Conservation (phyloP, 2,329 filamentous ascomycete genomes). For the Celoporthe dispersa region DNA sequence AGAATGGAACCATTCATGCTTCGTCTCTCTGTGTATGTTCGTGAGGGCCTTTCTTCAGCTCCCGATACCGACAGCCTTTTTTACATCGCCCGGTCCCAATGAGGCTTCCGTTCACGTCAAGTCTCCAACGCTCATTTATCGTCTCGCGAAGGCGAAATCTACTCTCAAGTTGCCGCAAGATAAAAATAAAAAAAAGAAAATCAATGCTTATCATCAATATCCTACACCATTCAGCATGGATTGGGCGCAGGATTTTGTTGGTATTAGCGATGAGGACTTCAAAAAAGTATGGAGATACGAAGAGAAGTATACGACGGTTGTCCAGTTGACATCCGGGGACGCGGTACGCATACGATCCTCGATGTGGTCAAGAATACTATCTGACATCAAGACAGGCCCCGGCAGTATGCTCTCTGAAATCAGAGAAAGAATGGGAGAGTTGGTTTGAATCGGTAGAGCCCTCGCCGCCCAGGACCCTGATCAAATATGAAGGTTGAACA, state of each 20-base stretch:
- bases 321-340: conserved; percentile 1
- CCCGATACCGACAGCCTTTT: not conserved
- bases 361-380: not conserved
- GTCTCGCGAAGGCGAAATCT: no score
- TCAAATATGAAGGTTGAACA: not conserved
- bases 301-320: not conserved
- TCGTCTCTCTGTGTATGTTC: no score
- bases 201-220: not conserved
- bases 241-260: conserved; percentile 3
- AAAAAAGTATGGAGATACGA: conserved; percentile 10
- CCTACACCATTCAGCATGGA: conserved; percentile 3
- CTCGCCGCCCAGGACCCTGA: not conserved
- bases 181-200: no score
- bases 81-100: not conserved
- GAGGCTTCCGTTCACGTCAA: not conserved
- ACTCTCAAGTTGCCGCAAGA: not conserved
- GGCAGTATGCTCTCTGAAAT: conserved; percentile 4
- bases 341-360: not conserved
- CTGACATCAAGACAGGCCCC: not conserved
- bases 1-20: no score
- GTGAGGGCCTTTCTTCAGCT: no score
- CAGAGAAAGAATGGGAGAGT: conserved; percentile 21
- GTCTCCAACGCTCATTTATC: not conserved
- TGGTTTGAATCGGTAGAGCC: conserved; percentile 20
- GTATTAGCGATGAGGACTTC: conserved; percentile 8